Conservation (phyloP, 2,329 filamentous ascomycete species). For the Cercospora beticola region DNA sequence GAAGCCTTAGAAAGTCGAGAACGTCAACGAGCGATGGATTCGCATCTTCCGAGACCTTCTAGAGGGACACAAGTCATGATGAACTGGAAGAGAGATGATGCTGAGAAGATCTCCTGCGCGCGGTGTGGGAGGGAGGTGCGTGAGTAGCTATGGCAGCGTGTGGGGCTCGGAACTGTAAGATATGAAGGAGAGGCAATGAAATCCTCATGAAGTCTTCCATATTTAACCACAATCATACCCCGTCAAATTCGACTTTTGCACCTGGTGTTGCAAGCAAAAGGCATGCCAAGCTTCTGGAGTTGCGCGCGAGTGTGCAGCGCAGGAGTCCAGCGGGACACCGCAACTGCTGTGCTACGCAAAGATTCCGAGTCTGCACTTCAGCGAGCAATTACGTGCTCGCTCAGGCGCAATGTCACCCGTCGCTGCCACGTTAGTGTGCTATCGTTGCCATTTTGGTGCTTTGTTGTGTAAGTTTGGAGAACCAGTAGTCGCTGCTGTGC, state of each 20-base stretch:
- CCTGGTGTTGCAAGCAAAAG: neutral
- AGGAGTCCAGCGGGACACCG: neutral
- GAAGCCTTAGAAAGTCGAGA: neutral
- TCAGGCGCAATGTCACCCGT: neutral
- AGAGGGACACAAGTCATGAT: neutral
- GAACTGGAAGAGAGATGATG: neutral
- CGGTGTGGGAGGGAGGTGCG: neutral
- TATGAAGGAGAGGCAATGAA: neutral
- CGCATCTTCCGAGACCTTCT: neutral
- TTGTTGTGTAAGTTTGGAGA: neutral
- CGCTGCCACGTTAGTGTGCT: neutral
- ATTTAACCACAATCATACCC: neutral
- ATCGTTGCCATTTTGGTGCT: neutral
- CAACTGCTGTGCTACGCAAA: neutral
- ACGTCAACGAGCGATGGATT: neutral
- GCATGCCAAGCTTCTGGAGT: neutral
- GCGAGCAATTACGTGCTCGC: neutral
- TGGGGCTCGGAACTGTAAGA: neutral
- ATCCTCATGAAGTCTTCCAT: neutral
- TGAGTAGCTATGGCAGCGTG: neutral
- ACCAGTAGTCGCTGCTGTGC: neutral
- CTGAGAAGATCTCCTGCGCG: neutral
- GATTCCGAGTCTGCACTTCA: neutral
- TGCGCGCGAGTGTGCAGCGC: neutral
- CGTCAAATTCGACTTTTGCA: too few relatives aligned